These are phyloP conservation scores for Saccharomycopsis selenospora DNA, from an alignment of 805 yeast species.

Conservation along the genomic window DNA sequence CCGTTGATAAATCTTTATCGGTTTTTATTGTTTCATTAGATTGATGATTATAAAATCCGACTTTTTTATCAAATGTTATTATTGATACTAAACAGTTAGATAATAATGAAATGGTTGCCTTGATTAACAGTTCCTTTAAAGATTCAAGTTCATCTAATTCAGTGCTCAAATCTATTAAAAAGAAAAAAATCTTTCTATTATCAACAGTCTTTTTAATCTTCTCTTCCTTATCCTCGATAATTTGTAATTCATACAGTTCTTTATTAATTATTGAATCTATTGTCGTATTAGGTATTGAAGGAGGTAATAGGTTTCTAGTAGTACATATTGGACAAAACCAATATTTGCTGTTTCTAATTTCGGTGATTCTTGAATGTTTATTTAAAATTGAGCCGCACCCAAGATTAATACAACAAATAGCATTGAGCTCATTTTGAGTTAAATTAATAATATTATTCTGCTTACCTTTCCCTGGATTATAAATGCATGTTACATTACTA, in stretches of 20 bases:
- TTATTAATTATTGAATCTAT: too few species aligned
- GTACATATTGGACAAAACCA: slow-evolving; percentile 17
- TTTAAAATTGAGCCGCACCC: slow-evolving; percentile 13
- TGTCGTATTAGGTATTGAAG: not conserved
- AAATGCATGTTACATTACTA: slow-evolving; percentile 51
- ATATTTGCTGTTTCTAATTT: not conserved
- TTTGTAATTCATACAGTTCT: too few species aligned
- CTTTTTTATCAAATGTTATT: slow-evolving; percentile 52
- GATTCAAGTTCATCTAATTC: slow-evolving; percentile 49
- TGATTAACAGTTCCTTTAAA: slow-evolving; percentile 43
- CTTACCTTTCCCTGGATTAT: slow-evolving; percentile 40
- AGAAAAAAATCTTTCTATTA: slow-evolving; percentile 35
- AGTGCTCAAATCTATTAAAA: slow-evolving; percentile 51
- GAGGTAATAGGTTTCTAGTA: slow-evolving; percentile 4
- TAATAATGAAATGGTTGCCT: slow-evolving; percentile 46
- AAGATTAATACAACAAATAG: slow-evolving; percentile 10
- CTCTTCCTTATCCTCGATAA: too few species aligned
- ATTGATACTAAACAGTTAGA: slow-evolving; percentile 51
- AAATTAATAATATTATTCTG: not conserved
- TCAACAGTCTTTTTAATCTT: too few species aligned
- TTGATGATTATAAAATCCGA: slow-evolving; percentile 47
- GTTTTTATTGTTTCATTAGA: slow-evolving; percentile 22
- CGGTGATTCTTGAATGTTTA: slow-evolving; percentile 1
- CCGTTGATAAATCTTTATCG: not conserved
- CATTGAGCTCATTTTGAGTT: not conserved